Base-by-base conservation (phyloP, 2,329 filamentous ascomycete species). In the Hymenoscyphus repandus region DNA sequence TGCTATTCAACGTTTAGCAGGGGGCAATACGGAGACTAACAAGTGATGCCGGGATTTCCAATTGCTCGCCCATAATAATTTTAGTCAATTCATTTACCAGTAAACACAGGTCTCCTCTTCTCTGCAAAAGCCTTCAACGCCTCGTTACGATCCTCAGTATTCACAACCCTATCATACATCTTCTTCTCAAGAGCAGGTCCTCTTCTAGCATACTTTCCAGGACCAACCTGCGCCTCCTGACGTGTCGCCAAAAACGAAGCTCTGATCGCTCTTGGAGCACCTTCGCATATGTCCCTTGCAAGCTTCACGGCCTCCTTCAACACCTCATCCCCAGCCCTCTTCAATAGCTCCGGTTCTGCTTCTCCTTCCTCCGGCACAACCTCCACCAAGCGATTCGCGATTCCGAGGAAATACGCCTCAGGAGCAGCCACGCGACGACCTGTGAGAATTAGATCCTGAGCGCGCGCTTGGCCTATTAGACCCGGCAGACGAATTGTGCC, bases 311-410 rank as follows among this genome's bases (percentile, higher is more conserved):
- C 86, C 70, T 90, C 87, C 18, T 81, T 78, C 48, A 96, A 71
- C 9, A 87, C 88, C 60, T 80, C 80, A 56, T 79, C 79, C 45
- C 87, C 74, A 15, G 88, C 86, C 31, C 73, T 70, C 5, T 73
- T 72, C 47, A 83, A 73, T 46, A 86, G 63, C 33, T 67, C 68
- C 52, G 64, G 64, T 34, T 62, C 61, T 27, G 68, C 69, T 49
- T 70, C 66, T 20, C 67, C 65, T 47, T 71, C 71, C 58, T 82
- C 76, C 5, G 80, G 79, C 18, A 80, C 71, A 18, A 95, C 77
- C 69, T 96, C 88, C 20, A 96, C 89, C 30, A 97, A 71, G n/a
- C 92, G 77, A 70, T 97, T 90, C 40, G 88, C 91, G 32, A 99
- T 76, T 1, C 93, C 93, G 15, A 96, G 72, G 68, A 95, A 93